Conservation (phyloP, 129 eudicot species). For the Escallonia herrerae region DNA sequence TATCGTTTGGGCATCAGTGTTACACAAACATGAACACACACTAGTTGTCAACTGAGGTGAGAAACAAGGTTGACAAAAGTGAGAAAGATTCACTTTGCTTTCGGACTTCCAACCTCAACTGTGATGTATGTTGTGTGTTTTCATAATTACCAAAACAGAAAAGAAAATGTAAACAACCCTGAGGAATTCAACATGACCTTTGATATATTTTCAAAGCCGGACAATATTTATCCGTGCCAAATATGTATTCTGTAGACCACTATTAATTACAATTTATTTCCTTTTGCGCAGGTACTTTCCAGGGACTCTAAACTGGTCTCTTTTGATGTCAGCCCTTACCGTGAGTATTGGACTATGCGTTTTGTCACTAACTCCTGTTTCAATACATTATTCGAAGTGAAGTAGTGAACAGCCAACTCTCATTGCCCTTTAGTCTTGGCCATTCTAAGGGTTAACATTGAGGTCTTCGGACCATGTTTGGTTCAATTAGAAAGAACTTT, state of each 20-base stretch:
- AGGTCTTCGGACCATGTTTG: not conserved
- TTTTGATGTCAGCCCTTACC: constrained; percentile 81
- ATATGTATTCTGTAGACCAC: not conserved
- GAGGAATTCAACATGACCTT: not conserved
- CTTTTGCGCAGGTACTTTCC: constrained; percentile 41
- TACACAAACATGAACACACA: too few species aligned
- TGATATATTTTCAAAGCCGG: not conserved
- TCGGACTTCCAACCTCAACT: constrained; percentile 6
- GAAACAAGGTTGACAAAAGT: too few species aligned
- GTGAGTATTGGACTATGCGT: constrained; percentile 37
- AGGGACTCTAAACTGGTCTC: constrained; percentile 78
- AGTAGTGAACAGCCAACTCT: constrained; percentile 1
- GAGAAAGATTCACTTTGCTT: not conserved
- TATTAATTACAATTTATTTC: not conserved
- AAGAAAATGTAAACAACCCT: not conserved
- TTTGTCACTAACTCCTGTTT: not conserved
- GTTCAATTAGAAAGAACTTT: not conserved
- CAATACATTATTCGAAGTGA: not conserved
- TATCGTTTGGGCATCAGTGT: too few species aligned
- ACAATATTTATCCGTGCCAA: not conserved
- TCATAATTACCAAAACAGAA: not conserved
- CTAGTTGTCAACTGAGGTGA: too few species aligned
- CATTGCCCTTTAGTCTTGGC: not conserved
- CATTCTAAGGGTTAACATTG: not conserved
- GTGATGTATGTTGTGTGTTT: not conserved